Conservation (phyloP, 108 stramenopile species). For the Licmophora abbreviata region DNA sequence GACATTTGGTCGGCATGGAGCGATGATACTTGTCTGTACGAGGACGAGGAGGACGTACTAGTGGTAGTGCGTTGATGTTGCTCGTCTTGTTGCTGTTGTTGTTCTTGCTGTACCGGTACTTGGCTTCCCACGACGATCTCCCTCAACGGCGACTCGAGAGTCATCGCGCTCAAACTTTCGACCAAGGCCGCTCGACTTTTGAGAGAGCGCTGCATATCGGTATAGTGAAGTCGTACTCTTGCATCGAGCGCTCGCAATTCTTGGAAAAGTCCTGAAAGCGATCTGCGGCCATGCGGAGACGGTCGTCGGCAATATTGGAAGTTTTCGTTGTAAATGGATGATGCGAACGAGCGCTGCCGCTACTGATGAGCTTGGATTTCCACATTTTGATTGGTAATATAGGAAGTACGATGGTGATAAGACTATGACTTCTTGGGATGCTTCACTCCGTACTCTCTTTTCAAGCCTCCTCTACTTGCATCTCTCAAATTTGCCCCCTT, state of each 20-base stretch:
- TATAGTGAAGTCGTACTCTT: background rate
- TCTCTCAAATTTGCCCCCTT: too few species aligned
- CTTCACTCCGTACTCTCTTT: too few species aligned
- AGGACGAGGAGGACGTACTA: background rate
- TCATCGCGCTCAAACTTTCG: background rate
- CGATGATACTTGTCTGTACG: background rate
- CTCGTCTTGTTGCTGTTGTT: background rate
- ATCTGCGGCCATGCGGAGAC: background rate
- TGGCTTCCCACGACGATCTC: background rate
- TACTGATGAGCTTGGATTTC: too few species aligned
- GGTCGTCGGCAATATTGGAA: constrained; percentile 1
- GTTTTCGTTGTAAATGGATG: too few species aligned
- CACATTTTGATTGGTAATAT: too few species aligned
- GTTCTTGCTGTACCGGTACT: background rate
- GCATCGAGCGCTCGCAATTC: background rate
- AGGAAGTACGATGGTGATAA: too few species aligned
- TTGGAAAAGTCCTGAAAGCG: background rate
- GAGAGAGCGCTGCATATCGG: background rate
- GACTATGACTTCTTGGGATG: too few species aligned
- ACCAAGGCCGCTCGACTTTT: background rate
- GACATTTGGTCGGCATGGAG: background rate
- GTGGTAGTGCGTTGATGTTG: background rate
- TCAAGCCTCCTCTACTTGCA: too few species aligned
- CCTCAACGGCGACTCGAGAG: background rate
- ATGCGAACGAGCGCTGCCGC: too few species aligned